phyloP scores from a whole-genome alignment of 2,329 filamentous ascomycete species.

The Beauveria scarabaeidicola region DNA sequence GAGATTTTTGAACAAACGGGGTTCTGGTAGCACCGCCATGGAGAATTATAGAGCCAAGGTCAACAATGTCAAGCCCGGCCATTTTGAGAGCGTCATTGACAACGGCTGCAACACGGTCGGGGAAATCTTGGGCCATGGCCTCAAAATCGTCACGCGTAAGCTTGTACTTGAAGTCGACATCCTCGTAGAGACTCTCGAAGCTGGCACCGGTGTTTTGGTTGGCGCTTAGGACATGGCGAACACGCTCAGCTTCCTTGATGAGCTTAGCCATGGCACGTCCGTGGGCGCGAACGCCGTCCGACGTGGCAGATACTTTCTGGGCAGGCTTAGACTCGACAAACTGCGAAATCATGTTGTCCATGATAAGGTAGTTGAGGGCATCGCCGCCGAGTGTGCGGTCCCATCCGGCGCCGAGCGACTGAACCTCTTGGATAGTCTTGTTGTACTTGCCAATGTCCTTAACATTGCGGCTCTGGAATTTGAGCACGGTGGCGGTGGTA shows the following conservation, averaged over 20 bases:
- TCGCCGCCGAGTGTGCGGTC: slow-evolving; percentile 87
- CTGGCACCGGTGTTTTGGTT: slow-evolving; percentile 73
- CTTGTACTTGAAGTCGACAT: slow-evolving; percentile 91
- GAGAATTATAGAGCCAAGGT: slow-evolving; percentile 85
- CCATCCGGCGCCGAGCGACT: slow-evolving; percentile 79
- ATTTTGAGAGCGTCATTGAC: slow-evolving; percentile 66
- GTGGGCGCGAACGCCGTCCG: slow-evolving; percentile 59
- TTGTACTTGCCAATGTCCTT: slow-evolving; percentile 92
- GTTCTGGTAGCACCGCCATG: slow-evolving; percentile 86
- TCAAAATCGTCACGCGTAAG: slow-evolving; percentile 75
- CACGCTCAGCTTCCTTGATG: slow-evolving; percentile 82
- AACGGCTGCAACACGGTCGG: slow-evolving; percentile 57
- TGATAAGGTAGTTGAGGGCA: slow-evolving; percentile 74
- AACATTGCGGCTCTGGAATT: slow-evolving; percentile 79
- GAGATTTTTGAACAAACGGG: slow-evolving; percentile 84
- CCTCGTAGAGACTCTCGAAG: slow-evolving; percentile 86
- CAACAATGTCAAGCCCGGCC: slow-evolving; percentile 62
- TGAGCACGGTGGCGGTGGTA: slow-evolving; percentile 79
- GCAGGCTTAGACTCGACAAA: slow-evolving; percentile 64
- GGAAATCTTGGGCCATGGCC: slow-evolving; percentile 59
- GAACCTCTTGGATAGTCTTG: slow-evolving; percentile 95
- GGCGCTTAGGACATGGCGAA: slow-evolving; percentile 85
- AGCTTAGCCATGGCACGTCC: slow-evolving; percentile 82
- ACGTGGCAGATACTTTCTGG: slow-evolving; percentile 54
- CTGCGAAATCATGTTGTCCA: slow-evolving; percentile 78